A percentile compares a stretch with the other conserved stretches of the same genome.
These are phyloP conservation scores for Syzygium oleosum DNA, from an alignment of 345 rosid species.

Conservation along the genomic window DNA sequence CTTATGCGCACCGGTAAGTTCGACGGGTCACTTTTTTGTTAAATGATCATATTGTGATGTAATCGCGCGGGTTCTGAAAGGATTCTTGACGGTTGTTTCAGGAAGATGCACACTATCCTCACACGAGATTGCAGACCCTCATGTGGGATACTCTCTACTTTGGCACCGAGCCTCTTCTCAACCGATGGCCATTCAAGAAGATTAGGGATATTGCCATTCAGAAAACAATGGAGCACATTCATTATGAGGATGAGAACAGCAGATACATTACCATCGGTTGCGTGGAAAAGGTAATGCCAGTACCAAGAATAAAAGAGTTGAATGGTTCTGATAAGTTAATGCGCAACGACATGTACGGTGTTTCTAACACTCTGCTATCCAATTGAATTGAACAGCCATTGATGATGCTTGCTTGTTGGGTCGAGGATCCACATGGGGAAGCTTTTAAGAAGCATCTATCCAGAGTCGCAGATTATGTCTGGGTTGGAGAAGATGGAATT, in stretches of 20 bases:
- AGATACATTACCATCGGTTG: constrained; percentile 59
- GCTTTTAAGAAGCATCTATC: constrained; percentile 67
- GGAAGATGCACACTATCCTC: constrained; percentile 61
- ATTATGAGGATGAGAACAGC: constrained; percentile 61
- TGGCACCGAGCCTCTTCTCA: constrained; percentile 37
- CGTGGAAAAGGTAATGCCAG: constrained; percentile 42
- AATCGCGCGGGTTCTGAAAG: not conserved
- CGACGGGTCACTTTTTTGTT: not conserved
- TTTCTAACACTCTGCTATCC: not conserved
- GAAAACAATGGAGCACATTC: constrained; percentile 51
- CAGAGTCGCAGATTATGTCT: constrained; percentile 65
- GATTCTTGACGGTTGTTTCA: not conserved
- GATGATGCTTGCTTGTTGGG: constrained; percentile 79
- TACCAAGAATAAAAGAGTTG: not conserved
- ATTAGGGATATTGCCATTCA: constrained; percentile 41
- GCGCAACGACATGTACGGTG: not conserved
- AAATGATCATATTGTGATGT: not conserved
- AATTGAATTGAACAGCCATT: constrained; percentile 16
- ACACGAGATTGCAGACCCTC: constrained; percentile 42
- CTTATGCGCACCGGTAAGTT: constrained; percentile 26
- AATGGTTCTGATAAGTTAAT: not conserved
- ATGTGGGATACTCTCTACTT: constrained; percentile 51
- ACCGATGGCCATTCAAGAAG: constrained; percentile 51
- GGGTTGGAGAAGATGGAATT: constrained; percentile 97
- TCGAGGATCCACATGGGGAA: constrained; percentile 51